Base-by-base conservation (phyloP, 2,329 filamentous ascomycete genomes). In the Podosphaera aphanis region DNA sequence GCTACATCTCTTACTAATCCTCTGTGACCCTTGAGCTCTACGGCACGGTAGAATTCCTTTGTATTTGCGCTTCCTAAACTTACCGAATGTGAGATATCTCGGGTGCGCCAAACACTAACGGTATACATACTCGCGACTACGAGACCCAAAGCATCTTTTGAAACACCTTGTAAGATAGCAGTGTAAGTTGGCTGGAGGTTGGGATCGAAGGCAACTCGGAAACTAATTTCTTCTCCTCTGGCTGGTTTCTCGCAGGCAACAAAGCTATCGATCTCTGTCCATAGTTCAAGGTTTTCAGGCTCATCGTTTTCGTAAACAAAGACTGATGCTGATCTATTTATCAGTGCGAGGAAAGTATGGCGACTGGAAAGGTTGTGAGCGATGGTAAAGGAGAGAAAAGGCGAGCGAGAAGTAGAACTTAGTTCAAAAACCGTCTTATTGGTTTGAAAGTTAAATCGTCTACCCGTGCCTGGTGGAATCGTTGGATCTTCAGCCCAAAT, bases 401-500 rank as follows among this genome's bases (percentile, higher is more conserved):
- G 74, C 1, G 55, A 49, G 7, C 57, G 53, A 1, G 54, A 48
- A 7, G 48, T 50, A 36, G 55, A 50, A 2, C 54, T 49, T 0
- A 57, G 48, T 40, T 60, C 57, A 47, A 50, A 60, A 11, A 72
- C 66, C 39, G 67, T 64, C 33, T 82, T 76, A 55, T 83, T 88
- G 11, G 75, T 73, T 31, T 65, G 76, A 59, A 63, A 69, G 58
- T 78, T 83, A 67, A 94, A 95, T 44, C 86, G 78, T 27, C 81
- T 75, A 27, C 85, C 84, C 31, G 72, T 75, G 48, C 71, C 69
- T 0, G 79, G 77, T 1, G 81, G 70, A 43, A 90, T 80, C 1
- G 78, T 80, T 15, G 81, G 77, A 62, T 94, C 84, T 64, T 94
- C 88, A 49, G 82, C 79, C 88, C 88, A 95, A 52, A 95, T 70